Conservation (phyloP, 305 asterid species). For the Fraxinus latifolia region DNA sequence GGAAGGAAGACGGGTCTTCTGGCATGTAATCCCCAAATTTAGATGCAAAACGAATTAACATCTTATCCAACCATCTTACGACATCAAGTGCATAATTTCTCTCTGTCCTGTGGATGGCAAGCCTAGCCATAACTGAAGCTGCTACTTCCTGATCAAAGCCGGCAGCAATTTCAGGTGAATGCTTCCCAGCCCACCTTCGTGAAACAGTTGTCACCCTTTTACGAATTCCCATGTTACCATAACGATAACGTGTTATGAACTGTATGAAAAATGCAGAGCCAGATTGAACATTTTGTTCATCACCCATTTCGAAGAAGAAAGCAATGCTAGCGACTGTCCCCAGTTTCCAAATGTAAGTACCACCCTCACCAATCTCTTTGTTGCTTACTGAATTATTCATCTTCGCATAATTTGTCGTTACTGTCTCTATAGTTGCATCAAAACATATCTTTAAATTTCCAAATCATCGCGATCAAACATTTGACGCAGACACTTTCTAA, state of each 20-base stretch:
- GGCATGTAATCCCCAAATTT: constrained; percentile 79
- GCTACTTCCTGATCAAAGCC: constrained; percentile 97
- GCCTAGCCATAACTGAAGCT: constrained; percentile 78
- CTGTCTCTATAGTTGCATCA: constrained; percentile 78
- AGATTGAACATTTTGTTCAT: constrained; percentile 57
- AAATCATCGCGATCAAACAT: constrained; percentile 50
- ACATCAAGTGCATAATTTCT: constrained; percentile 47
- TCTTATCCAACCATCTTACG: constrained; percentile 70
- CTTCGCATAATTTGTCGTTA: constrained; percentile 63
- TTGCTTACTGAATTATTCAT: constrained; percentile 62
- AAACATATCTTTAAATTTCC: constrained; percentile 70
- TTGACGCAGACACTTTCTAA: constrained; percentile 59
- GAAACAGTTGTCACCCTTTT: constrained; percentile 80
- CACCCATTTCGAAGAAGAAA: constrained; percentile 73
- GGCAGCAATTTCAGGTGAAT: constrained; percentile 64
- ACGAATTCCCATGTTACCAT: constrained; percentile 58
- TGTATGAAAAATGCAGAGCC: constrained; percentile 76
- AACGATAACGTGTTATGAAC: constrained; percentile 68
- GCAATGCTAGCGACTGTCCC: constrained; percentile 61
- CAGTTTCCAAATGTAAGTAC: constrained; percentile 72
- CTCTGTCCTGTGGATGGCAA: constrained; percentile 57
- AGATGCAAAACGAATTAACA: constrained; percentile 62
- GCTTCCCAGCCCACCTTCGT: constrained; percentile 79
- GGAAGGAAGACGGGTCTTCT: constrained; percentile 86
- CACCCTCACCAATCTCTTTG: constrained; percentile 70